These are phyloP conservation scores for Seminavis robusta DNA, from an alignment of 108 stramenopile genomes.

Conservation along the genomic window DNA sequence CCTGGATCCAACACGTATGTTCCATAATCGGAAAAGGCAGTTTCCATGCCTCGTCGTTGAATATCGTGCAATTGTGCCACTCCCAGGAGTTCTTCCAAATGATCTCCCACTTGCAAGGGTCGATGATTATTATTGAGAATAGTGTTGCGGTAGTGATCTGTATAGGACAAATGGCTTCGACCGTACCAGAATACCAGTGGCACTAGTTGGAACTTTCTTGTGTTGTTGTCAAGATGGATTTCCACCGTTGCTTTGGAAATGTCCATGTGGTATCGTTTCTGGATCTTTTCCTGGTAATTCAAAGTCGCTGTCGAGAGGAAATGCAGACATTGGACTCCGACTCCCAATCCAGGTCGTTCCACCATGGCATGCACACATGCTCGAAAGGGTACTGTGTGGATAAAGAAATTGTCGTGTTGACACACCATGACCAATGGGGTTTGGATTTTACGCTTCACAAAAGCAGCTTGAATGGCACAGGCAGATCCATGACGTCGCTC, in stretches of 20 bases:
- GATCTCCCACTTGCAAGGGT: slow-evolving; percentile 20
- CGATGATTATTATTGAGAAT: slow-evolving; percentile 8
- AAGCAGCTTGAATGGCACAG: slow-evolving; percentile 11
- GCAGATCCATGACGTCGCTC: slow-evolving; percentile 19
- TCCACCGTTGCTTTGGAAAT: neutral
- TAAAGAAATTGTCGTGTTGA: slow-evolving; percentile 46
- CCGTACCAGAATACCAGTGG: slow-evolving; percentile 45
- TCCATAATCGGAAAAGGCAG: slow-evolving; percentile 21
- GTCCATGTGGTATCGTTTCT: slow-evolving; percentile 29
- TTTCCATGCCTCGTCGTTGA: slow-evolving; percentile 9
- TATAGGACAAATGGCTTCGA: slow-evolving; percentile 19
- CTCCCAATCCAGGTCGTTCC: slow-evolving; percentile 14
- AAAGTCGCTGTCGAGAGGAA: slow-evolving; percentile 34
- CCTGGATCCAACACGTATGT: slow-evolving; percentile 34
- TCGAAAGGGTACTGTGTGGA: slow-evolving; percentile 13
- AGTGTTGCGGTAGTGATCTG: slow-evolving; percentile 19
- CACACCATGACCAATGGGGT: slow-evolving; percentile 38
- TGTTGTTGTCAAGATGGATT: too few species aligned
- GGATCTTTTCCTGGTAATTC: slow-evolving; percentile 26
- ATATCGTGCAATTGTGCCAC: slow-evolving; percentile 20
- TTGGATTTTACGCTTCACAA: slow-evolving; percentile 1
- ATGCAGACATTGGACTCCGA: slow-evolving; percentile 25
- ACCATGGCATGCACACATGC: slow-evolving; percentile 3
- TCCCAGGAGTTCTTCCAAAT: slow-evolving; percentile 36
- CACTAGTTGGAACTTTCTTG: slow-evolving; percentile 8